These are phyloP conservation scores for Serpula lacrymans DNA, from an alignment of 768 basidiomycete species.

Conservation along the genomic window DNA sequence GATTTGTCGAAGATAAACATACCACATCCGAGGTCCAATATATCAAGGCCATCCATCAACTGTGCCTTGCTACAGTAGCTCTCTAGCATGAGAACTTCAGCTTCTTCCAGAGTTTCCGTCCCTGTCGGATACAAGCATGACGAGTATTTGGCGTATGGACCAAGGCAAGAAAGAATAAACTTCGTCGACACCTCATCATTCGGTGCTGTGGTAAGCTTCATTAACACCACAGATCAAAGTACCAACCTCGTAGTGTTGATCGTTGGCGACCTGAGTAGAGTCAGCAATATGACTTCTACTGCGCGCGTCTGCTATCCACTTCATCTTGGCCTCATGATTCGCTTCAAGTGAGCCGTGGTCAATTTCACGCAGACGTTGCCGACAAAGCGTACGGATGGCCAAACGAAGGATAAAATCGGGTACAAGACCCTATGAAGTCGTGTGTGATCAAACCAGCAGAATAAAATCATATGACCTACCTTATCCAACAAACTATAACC, in stretches of 20 bases:
- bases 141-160: slow-evolving; percentile 65
- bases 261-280: slow-evolving; percentile 63
- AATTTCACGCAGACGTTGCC: slow-evolving; percentile 56
- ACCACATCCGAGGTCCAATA: slow-evolving; percentile 71
- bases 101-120: slow-evolving; percentile 55
- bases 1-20: slow-evolving; percentile 11
- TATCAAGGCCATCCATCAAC: slow-evolving; percentile 55
- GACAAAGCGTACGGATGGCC: slow-evolving; percentile 45
- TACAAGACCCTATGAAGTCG: slow-evolving; percentile 45
- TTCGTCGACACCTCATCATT: slow-evolving; percentile 50
- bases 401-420: slow-evolving; percentile 56
- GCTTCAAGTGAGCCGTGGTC: slow-evolving; percentile 55
- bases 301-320: slow-evolving; percentile 57
- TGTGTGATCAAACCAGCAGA: neutral
- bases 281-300: slow-evolving; percentile 52
- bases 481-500: slow-evolving; percentile 37
- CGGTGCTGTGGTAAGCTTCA: neutral
- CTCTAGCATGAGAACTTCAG: slow-evolving; percentile 63
- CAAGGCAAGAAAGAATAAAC: slow-evolving; percentile 65
- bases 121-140: slow-evolving; percentile 63
- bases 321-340: slow-evolving; percentile 65
- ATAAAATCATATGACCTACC: slow-evolving; percentile 10
- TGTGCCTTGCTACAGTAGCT: slow-evolving; percentile 65
- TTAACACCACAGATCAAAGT: neutral
- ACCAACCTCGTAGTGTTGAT: slow-evolving; percentile 72